Base-by-base conservation (phyloP, 1,139 yeast species). In the Yamadazyma jaroonii region DNA sequence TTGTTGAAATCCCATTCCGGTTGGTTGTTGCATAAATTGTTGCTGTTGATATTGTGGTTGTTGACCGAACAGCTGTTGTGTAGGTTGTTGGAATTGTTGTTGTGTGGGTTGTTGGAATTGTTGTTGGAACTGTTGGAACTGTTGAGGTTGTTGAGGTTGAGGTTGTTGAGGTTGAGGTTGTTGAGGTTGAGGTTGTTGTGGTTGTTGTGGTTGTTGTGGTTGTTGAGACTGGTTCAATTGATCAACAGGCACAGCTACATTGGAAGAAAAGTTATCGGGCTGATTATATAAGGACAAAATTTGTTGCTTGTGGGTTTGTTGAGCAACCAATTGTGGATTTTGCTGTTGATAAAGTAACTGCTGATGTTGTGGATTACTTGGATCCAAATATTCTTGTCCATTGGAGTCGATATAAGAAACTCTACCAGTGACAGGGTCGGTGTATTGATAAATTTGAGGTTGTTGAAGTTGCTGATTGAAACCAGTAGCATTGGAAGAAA, bases 371-470 rank as follows among this genome's bases (percentile, higher is more conserved):
- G 76, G 75, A 41, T 76, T 79, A 38, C 50, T 64, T 11, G 81
- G 79, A 52, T 77, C 82, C 47, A 77, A 57, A 45, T 77, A 77
- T 50, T 77, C 80, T 52, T 78, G 82, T 2, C 83, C 82, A 42
- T 72, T 74, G 3, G 71, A 57, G 50, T 80, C 86, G 32, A 80
- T 67, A 47, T 79, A 77, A 32, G 75, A 74, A n/a, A 79, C 57
- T 39, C 71, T 72, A 15, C 85, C 85, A 0, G 84, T 78, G 10
- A 68, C 56, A 6, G 84, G 84, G 47, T 80, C 85, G 8, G 82
- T 69, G 50, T 77, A 80, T 50, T 79, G 85, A 48, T 74, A 80
- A 29, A 76, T 70, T 40, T 67, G 74, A 3, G 73, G 72, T 35
- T 52, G 62, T 39, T 20, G 52, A 37, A 10, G 44, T 33, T 9